Conservation (phyloP, 164 flowering plant species). For the Brasenia schreberi region DNA sequence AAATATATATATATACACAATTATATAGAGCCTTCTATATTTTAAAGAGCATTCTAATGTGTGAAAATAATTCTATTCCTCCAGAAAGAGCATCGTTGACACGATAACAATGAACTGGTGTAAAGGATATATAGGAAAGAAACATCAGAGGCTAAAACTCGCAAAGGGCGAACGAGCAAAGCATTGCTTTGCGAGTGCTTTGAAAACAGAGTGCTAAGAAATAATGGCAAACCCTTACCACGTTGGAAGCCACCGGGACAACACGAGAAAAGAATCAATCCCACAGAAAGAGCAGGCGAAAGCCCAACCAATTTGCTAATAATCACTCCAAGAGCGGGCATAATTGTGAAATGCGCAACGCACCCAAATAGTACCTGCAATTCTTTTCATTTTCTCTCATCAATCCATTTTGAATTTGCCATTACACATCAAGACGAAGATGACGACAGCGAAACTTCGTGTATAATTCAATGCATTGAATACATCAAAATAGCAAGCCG, state of each 20-base stretch:
- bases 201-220: not conserved
- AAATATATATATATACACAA: too few relatives aligned
- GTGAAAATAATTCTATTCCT: not conserved
- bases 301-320: constrained; percentile 61
- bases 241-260: constrained; percentile 95
- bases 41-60: too few relatives aligned
- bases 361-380: constrained; percentile 67
- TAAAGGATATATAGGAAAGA: not conserved
- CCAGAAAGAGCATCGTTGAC: not conserved
- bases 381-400: too few relatives aligned
- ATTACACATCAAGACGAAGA: too few relatives aligned
- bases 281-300: constrained; percentile 64
- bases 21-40: too few relatives aligned
- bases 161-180: too few relatives aligned
- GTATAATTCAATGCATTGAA: too few relatives aligned
- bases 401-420: too few relatives aligned
- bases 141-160: too few relatives aligned
- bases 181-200: not conserved
- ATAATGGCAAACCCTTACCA: constrained; percentile 36
- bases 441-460: too few relatives aligned
- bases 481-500: too few relatives aligned
- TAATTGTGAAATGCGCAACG: constrained; percentile 74
- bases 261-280: constrained; percentile 64
- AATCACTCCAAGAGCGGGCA: constrained; percentile 52
- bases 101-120: not conserved